phyloP scores from a whole-genome alignment of 352 stramenopile genomes.

The Phytophthora sansomeana region DNA sequence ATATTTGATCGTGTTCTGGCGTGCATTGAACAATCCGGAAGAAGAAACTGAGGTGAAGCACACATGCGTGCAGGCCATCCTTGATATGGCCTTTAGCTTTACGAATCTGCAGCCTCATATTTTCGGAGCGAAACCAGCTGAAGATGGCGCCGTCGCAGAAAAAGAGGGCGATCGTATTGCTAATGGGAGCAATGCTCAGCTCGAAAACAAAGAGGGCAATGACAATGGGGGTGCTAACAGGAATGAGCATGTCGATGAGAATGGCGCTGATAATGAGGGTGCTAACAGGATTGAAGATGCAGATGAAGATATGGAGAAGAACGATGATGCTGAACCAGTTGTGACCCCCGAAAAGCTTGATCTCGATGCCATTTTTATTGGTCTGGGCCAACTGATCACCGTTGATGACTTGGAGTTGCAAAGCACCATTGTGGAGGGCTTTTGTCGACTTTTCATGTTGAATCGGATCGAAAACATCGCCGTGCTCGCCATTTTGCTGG shows the following conservation, averaged over 20 bases:
- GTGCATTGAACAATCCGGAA: conserved; percentile 77
- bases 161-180: conserved; percentile 4
- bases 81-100: conserved; percentile 77
- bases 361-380: conserved; percentile 68
- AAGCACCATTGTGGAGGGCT: conserved; percentile 79
- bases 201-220: conserved; percentile 8
- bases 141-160: conserved; percentile 12
- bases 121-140: conserved; percentile 38
- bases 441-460: conserved; percentile 78
- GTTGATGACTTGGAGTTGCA: conserved; percentile 77
- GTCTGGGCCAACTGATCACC: conserved; percentile 56
- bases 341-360: conserved; percentile 46
- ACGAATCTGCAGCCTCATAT: conserved; percentile 62
- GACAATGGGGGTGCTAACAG: conserved; percentile 17
- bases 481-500: conserved; percentile 69
- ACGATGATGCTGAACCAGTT: conserved; percentile 26
- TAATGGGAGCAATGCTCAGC: conserved; percentile 7
- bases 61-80: conserved; percentile 76
- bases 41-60: conserved; percentile 83
- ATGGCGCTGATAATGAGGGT: too few species aligned
- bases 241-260: conserved; percentile 2
- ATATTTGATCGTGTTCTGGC: conserved; percentile 83
- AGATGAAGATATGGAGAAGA: conserved; percentile 37
- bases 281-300: conserved; percentile 10
- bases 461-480: conserved; percentile 72